These are phyloP conservation scores for Leccinum barrowsii DNA, from an alignment of 768 basidiomycete species.

Conservation along the genomic window DNA sequence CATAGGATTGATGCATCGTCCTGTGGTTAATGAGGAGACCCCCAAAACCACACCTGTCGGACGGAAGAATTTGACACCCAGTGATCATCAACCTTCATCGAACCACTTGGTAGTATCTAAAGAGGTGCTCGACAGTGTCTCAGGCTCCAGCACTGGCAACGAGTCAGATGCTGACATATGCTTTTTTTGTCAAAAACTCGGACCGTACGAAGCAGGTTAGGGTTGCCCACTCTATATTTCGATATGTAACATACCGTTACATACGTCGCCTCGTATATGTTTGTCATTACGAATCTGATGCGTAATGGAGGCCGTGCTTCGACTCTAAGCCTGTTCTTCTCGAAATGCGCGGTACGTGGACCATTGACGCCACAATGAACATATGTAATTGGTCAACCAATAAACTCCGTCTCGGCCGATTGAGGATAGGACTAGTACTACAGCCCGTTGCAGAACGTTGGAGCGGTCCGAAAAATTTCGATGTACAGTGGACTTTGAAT, in stretches of 20 bases:
- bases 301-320: neutral
- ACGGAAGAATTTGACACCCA: neutral
- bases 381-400: neutral
- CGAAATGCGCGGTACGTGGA: neutral
- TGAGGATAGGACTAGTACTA: no score
- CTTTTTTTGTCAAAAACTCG: no score
- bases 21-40: neutral
- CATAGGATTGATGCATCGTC: neutral
- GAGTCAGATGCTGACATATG: no score
- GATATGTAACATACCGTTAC: neutral
- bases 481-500: no score
- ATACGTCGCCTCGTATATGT: neutral
- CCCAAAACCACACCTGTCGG: neutral
- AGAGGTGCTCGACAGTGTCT: no score
- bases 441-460: no score
- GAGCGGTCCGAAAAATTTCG: no score
- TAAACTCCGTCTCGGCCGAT: no score
- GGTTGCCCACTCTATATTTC: neutral
- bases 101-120: neutral
- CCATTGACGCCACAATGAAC: neutral
- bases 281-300: neutral
- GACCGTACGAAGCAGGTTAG: neutral
- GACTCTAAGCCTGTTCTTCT: neutral
- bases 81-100: neutral
- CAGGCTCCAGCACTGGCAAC: no score